Evolutionary conservation across 345 rosid genomes (phyloP).

Genomic region (Microthlaspi erraticum): DNA sequence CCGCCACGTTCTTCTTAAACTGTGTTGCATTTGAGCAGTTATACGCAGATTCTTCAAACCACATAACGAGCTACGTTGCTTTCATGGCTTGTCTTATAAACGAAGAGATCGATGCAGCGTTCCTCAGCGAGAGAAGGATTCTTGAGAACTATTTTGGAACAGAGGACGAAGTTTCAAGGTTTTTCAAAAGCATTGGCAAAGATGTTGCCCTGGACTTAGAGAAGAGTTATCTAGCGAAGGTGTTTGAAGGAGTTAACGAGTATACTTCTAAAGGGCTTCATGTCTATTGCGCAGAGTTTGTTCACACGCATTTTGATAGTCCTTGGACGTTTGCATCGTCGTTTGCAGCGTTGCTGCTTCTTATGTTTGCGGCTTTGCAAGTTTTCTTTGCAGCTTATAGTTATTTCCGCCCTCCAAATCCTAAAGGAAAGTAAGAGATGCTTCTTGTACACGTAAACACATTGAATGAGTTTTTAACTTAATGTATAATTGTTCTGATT

Average conservation of each 20-base stretch:
- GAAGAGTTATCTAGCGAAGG: slow-evolving; percentile 45
- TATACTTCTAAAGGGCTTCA: slow-evolving; percentile 53
- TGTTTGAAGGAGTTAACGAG: slow-evolving; percentile 57
- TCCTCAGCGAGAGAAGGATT: slow-evolving; percentile 50
- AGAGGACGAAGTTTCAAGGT: slow-evolving; percentile 51
- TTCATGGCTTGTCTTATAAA: slow-evolving; percentile 64
- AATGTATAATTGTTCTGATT: background rate
- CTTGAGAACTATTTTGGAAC: slow-evolving; percentile 63
- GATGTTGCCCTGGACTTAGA: slow-evolving; percentile 55
- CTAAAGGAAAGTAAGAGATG: slow-evolving; percentile 3
- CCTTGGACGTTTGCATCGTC: slow-evolving; percentile 73
- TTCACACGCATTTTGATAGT: slow-evolving; percentile 54
- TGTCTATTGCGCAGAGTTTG: slow-evolving; percentile 60
- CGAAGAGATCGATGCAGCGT: slow-evolving; percentile 53
- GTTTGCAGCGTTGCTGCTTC: slow-evolving; percentile 52
- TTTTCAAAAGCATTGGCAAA: slow-evolving; percentile 57
- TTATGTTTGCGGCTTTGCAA: slow-evolving; percentile 54
- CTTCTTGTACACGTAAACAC: background rate
- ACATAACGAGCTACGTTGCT: slow-evolving; percentile 56
- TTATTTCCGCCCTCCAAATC: slow-evolving; percentile 38
- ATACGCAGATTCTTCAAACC: slow-evolving; percentile 48
- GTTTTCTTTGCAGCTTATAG: slow-evolving; percentile 49
- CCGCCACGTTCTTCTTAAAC: slow-evolving; percentile 53
- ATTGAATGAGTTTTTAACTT: background rate
- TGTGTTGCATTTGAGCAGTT: slow-evolving; percentile 63